Conservation (phyloP, 805 yeast species). For the Helenozyma rhizophorensis region DNA sequence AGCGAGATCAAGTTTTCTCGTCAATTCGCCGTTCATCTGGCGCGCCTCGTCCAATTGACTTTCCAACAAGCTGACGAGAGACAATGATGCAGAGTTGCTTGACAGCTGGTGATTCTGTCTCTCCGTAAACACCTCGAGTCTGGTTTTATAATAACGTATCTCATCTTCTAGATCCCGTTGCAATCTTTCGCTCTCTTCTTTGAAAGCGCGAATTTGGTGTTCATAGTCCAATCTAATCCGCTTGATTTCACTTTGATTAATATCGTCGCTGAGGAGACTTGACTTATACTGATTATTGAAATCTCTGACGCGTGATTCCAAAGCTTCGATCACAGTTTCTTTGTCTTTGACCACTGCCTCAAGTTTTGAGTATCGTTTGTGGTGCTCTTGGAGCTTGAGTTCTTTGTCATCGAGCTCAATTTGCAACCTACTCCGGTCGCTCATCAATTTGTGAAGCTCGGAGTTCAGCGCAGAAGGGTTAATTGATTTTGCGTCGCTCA, state of each 20-base stretch:
- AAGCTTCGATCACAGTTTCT: constrained; percentile 31
- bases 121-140: constrained; percentile 20
- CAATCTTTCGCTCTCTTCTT: constrained; percentile 34
- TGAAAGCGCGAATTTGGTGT: constrained; percentile 30
- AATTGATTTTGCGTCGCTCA: constrained; percentile 26
- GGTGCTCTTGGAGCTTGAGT: constrained; percentile 17
- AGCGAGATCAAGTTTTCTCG: constrained; percentile 13
- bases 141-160: constrained; percentile 27
- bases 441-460: constrained; percentile 10
- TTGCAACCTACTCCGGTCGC: constrained; percentile 35
- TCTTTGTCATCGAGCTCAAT: constrained; percentile 21
- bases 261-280: constrained; percentile 8
- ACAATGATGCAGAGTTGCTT: constrained; percentile 7
- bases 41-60: constrained; percentile 32
- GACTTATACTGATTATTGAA: constrained; percentile 21
- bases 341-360: constrained; percentile 23
- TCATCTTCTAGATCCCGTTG: constrained; percentile 34
- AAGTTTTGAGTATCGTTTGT: constrained; percentile 15
- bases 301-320: constrained; percentile 30
- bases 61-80: constrained; percentile 22
- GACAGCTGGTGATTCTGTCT: constrained; percentile 7
- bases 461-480: constrained; percentile 6
- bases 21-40: constrained; percentile 21
- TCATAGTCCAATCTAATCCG: constrained; percentile 33
- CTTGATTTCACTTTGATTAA: constrained; percentile 1